These are phyloP conservation scores for Wickerhamiella kazuoi DNA, from an alignment of 805 yeast species.

Conservation along the genomic window DNA sequence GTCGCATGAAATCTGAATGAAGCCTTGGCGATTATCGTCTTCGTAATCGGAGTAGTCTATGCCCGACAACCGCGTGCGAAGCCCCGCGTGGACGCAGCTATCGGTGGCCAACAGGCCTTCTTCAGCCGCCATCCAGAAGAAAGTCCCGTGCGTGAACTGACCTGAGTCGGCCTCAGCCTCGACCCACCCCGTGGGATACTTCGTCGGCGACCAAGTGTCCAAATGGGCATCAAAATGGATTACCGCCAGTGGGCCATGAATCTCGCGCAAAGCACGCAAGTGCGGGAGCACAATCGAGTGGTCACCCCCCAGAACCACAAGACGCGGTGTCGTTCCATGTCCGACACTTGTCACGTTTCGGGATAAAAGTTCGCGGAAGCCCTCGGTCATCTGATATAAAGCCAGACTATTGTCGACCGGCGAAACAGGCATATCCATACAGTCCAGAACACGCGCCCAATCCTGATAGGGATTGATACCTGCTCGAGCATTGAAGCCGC, in stretches of 20 bases:
- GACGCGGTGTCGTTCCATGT: conserved; percentile 32
- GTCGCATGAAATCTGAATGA: conserved; percentile 50
- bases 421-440: conserved; percentile 52
- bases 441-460: conserved; percentile 40
- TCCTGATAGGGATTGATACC: conserved; percentile 39
- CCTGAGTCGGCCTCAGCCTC: conserved; percentile 30
- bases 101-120: conserved; percentile 44
- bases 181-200: conserved; percentile 57
- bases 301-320: conserved; percentile 67
- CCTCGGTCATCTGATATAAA: conserved; percentile 40
- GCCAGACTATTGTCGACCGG: conserved; percentile 54
- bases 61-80: conserved; percentile 58
- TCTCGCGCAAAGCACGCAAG: conserved; percentile 39
- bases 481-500: conserved; percentile 58
- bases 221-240: conserved; percentile 76
- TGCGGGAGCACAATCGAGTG: conserved; percentile 63
- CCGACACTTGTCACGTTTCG: conserved; percentile 17
- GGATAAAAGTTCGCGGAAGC: conserved; percentile 35
- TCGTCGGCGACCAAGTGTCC: conserved; percentile 70
- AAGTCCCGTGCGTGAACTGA: conserved; percentile 66
- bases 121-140: conserved; percentile 63
- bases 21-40: conserved; percentile 55
- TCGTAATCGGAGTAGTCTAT: conserved; percentile 39
- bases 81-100: conserved; percentile 55
- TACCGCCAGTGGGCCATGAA: conserved; percentile 52